Evolutionary conservation across 345 rosid species (phyloP).

Genomic region (Geranium rotundifolium): DNA sequence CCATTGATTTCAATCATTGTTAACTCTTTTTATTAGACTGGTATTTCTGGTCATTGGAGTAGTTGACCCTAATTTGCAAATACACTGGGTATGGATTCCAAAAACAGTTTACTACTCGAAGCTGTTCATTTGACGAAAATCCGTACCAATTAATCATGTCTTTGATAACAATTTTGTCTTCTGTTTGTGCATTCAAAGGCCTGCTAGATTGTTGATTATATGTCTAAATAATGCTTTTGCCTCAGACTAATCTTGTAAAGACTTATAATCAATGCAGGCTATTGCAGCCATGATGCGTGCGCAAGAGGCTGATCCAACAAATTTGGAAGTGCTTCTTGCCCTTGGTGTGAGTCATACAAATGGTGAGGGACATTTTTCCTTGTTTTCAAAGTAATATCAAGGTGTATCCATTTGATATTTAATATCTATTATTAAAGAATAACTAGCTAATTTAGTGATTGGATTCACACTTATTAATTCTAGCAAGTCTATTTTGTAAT

Average conservation of each 20-base stretch:
- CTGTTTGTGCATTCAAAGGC: too few relatives aligned
- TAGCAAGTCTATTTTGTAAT: not conserved
- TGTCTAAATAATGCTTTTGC: not conserved
- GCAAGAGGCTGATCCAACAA: slow-evolving; percentile 87
- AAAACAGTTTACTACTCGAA: not conserved
- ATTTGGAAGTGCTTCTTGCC: slow-evolving; percentile 97
- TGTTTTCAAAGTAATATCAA: not conserved
- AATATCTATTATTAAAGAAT: too few relatives aligned
- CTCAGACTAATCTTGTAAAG: slow-evolving; percentile 5
- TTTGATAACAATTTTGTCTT: too few relatives aligned
- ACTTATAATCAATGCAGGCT: slow-evolving; percentile 47
- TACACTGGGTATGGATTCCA: not conserved
- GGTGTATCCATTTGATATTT: not conserved
- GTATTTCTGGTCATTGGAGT: not conserved
- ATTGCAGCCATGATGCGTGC: slow-evolving; percentile 99
- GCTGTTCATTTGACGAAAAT: not conserved
- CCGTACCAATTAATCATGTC: not conserved
- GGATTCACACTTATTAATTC: not conserved
- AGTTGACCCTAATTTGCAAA: too few relatives aligned
- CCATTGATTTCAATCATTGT: not conserved
- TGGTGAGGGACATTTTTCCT: slow-evolving; percentile 36
- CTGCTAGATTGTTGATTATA: too few relatives aligned
- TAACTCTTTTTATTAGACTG: not conserved
- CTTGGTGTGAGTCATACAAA: slow-evolving; percentile 99
- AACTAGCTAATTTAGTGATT: not conserved